phyloP scores from a whole-genome alignment of 2,329 filamentous ascomycete species.

The Aspergillus ruber region DNA sequence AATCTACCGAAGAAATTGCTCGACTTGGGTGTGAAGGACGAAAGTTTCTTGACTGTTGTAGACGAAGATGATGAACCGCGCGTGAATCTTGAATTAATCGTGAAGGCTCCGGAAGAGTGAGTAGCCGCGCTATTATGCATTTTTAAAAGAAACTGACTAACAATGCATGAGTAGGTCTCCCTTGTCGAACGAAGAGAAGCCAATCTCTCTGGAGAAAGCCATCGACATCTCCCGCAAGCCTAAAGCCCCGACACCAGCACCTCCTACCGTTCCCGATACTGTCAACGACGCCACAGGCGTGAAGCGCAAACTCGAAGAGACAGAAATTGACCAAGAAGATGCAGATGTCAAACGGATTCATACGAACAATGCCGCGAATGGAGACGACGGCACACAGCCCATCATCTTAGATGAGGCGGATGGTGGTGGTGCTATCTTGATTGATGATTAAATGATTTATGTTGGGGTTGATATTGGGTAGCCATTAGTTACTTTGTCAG shows the following conservation, averaged over 20 bases:
- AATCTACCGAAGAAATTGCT: constrained; percentile 73
- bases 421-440: constrained; percentile 59
- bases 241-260: constrained; percentile 27
- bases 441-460: constrained; percentile 48
- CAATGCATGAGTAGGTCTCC: constrained; percentile 16
- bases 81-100: constrained; percentile 67
- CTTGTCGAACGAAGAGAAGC: constrained; percentile 31
- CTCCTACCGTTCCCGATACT: constrained; percentile 20
- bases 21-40: constrained; percentile 67
- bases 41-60: constrained; percentile 74
- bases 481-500: neutral
- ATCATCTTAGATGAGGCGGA: constrained; percentile 45
- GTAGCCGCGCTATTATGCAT: neutral
- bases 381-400: constrained; percentile 28
- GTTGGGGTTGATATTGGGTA: neutral
- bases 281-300: neutral
- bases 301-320: constrained; percentile 40
- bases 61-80: constrained; percentile 63
- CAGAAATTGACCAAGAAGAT: constrained; percentile 27
- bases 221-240: constrained; percentile 45
- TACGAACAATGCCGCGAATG: constrained; percentile 33
- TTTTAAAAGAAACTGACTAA: neutral
- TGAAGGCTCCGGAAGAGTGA: constrained; percentile 36
- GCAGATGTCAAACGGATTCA: constrained; percentile 38
- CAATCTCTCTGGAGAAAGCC: constrained; percentile 34